Base-by-base conservation (phyloP, 495 filamentous ascomycete species). In the Amniculicola lignicola region DNA sequence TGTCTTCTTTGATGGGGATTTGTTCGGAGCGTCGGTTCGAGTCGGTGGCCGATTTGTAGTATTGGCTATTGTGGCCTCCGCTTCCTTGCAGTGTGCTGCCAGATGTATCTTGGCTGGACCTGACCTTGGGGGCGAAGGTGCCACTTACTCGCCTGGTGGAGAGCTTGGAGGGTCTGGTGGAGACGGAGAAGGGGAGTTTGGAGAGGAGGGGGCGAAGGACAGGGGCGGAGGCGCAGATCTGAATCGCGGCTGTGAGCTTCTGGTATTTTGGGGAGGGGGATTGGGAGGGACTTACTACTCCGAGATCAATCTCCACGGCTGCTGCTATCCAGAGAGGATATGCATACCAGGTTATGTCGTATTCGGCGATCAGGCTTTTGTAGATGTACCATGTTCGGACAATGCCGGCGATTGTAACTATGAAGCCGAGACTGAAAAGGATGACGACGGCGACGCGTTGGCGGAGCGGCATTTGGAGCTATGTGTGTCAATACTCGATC, bases 371-470 rank as follows among this genome's bases (percentile, higher is more conserved):
- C 54, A 79, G 65, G 52, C 69, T 72, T 51, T 75, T 67, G 68
- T 75, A 79, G 29, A 78, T 74, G 53, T 72, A 82, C 7, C 72
- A 76, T 4, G 76, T 84, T 44, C 83, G 74, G 0, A 78, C 66
- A 7, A 77, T 70, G 5, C 82, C 82, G 6, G 79, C 81, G 11
- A 79, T 71, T 19, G 79, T 80, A 40, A 82, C 80, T 16, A 83
- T 46, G 21, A 82, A 72, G 0, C 82, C 83, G 11, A 83, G 51
- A 9, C 72, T 76, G 25, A 87, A 84, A 24, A 86, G 77, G 14
- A 77, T 68, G 15, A 79, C 74, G 5, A 85, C 74, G 9, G 79
- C 76, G 27, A 81, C 55, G n/a, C 76, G 72, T 51, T 84, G 81
- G 24, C 71, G 74, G 15, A 67, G 31, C 22, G 80, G 77, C 46